These are phyloP conservation scores for Candida golubevii DNA, from an alignment of 805 yeast genomes.

Conservation along the genomic window DNA sequence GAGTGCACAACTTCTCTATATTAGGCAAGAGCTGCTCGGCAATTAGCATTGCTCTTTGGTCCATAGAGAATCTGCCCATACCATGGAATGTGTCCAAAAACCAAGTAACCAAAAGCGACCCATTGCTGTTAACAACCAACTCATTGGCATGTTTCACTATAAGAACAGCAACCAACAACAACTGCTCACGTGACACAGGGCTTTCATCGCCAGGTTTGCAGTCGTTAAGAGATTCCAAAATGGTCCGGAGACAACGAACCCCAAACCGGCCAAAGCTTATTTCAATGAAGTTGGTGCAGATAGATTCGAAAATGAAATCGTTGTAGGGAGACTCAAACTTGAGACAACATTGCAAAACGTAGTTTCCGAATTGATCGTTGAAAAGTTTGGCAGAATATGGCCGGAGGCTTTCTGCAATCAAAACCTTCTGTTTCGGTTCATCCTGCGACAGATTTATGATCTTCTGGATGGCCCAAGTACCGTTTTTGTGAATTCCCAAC, in stretches of 20 bases:
- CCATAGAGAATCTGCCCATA: constrained; percentile 33
- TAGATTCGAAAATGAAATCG: constrained; percentile 82
- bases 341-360: constrained; percentile 90
- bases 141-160: constrained; percentile 75
- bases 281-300: constrained; percentile 70
- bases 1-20: constrained; percentile 62
- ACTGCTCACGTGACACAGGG: constrained; percentile 52
- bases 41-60: constrained; percentile 53
- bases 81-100: constrained; percentile 67
- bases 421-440: constrained; percentile 42
- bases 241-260: constrained; percentile 90
- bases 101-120: constrained; percentile 90
- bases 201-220: constrained; percentile 13
- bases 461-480: constrained; percentile 99
- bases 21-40: constrained; percentile 59
- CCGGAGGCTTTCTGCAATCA: constrained; percentile 65
- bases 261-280: constrained; percentile 90
- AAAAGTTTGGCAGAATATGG: constrained; percentile 83
- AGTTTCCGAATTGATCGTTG: constrained; percentile 95
- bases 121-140: constrained; percentile 78
- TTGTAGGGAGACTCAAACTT: constrained; percentile 87
- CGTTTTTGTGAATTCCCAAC: constrained; percentile 93
- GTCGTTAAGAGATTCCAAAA: constrained; percentile 74
- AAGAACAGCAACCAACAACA: constrained; percentile 67
- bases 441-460: constrained; percentile 67